phyloP scores from a whole-genome alignment of 192 early-diverging fungal genomes.

The Pilobolus umbonatus region DNA sequence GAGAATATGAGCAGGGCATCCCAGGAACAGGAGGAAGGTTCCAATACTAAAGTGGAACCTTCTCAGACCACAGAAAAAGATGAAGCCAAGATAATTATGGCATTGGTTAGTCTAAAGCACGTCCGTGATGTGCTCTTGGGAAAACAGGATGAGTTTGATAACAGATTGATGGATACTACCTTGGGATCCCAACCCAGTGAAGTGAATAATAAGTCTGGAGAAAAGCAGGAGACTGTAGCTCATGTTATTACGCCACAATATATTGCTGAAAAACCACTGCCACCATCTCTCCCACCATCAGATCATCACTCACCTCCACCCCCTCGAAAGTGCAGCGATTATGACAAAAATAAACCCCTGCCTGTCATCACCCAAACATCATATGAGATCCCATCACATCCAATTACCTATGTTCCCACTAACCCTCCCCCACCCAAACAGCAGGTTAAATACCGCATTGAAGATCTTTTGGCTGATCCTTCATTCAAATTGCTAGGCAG shows the following conservation, averaged over 20 bases:
- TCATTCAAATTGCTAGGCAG: neutral
- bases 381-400: neutral
- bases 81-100: conserved; percentile 36
- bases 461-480: conserved; percentile 28
- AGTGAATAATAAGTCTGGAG: neutral
- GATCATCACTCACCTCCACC: neutral
- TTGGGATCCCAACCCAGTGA: neutral
- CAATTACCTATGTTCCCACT: conserved; percentile 11
- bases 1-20: neutral
- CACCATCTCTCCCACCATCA: neutral
- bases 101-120: conserved; percentile 48
- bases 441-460: conserved; percentile 26
- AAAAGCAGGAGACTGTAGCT: neutral
- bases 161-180: neutral
- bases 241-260: neutral
- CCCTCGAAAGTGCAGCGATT: neutral
- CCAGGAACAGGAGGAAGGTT: neutral
- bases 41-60: conserved; percentile 2
- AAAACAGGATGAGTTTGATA: conserved; percentile 38
- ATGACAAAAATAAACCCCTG: neutral
- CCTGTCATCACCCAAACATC: neutral
- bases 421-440: conserved; percentile 24
- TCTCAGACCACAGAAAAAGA: conserved; percentile 16
- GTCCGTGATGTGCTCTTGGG: conserved; percentile 47
- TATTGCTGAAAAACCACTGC: neutral